Percentiles rank a stretch among this genome's conserved stretches.
Conservation (phyloP, 208 protist species). For the Trichomonas tenax region DNA sequence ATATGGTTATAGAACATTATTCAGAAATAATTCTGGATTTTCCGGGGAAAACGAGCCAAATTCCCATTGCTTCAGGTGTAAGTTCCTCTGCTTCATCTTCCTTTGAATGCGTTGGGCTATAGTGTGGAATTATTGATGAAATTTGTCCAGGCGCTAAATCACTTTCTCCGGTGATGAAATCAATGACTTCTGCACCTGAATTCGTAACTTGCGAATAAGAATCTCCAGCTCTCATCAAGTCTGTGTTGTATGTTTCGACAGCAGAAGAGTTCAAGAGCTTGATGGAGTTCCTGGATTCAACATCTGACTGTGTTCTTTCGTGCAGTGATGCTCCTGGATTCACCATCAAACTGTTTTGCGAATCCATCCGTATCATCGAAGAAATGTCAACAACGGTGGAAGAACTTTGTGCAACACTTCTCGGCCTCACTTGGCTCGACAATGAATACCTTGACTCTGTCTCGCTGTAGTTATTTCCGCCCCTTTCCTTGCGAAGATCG, state of each 20-base stretch:
- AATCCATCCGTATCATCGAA: not conserved
- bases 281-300: not conserved
- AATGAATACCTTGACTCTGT: not conserved
- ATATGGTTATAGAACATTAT: not conserved
- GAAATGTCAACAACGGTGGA: not conserved
- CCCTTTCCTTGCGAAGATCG: not conserved
- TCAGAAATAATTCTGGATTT: not conserved
- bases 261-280: not conserved
- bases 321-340: not conserved
- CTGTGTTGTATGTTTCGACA: not conserved
- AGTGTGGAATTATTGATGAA: not conserved
- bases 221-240: not conserved
- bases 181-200: not conserved
- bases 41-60: not conserved
- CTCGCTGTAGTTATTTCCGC: not conserved
- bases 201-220: not conserved
- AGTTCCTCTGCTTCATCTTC: not conserved
- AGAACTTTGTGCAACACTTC: not conserved
- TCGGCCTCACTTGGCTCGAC: not conserved
- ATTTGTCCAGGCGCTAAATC: not conserved
- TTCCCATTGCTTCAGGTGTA: not conserved
- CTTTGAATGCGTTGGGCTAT: not conserved
- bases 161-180: not conserved
- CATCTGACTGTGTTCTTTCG: not conserved
- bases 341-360: not conserved